Conservation (phyloP, 2,329 filamentous ascomycete species). For the Aspergillus pseudotamarii region DNA sequence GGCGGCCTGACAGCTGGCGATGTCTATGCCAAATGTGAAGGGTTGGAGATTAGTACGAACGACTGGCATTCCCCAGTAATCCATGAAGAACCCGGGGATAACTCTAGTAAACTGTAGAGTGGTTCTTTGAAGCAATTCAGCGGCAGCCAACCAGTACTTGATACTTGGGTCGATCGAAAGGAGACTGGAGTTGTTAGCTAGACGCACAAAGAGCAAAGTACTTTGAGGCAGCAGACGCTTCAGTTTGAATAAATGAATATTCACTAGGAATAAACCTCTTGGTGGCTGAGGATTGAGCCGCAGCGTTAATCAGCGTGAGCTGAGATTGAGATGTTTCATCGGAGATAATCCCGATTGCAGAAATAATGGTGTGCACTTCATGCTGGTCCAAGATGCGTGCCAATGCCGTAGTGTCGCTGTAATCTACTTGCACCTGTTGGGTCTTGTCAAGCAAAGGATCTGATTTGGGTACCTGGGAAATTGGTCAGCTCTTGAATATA, state of each 20-base stretch:
- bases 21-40: slow-evolving; percentile 48
- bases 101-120: slow-evolving; percentile 44
- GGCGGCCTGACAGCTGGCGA: slow-evolving; percentile 48
- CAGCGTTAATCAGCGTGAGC: slow-evolving; percentile 50
- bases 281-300: slow-evolving; percentile 42
- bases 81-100: slow-evolving; percentile 50
- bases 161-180: slow-evolving; percentile 34
- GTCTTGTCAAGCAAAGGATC: slow-evolving; percentile 10
- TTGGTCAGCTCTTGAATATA: neutral
- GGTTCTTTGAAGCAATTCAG: slow-evolving; percentile 33
- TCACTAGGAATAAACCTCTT: slow-evolving; percentile 49
- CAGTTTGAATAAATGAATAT: slow-evolving; percentile 41
- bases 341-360: slow-evolving; percentile 39
- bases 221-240: slow-evolving; percentile 28
- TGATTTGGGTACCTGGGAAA: neutral
- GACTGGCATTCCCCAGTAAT: slow-evolving; percentile 48
- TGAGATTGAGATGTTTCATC: slow-evolving; percentile 37
- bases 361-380: slow-evolving; percentile 51
- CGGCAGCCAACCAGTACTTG: slow-evolving; percentile 33
- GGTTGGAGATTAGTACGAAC: slow-evolving; percentile 44
- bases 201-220: neutral
- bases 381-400: slow-evolving; percentile 36
- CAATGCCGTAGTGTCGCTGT: slow-evolving; percentile 34
- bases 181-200: slow-evolving; percentile 22
- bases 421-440: slow-evolving; percentile 34